Percentiles rank a stretch among this genome's conserved stretches.
Conservation (phyloP, 129 eudicot species). For the Pseudognaphalium luteoalbum region DNA sequence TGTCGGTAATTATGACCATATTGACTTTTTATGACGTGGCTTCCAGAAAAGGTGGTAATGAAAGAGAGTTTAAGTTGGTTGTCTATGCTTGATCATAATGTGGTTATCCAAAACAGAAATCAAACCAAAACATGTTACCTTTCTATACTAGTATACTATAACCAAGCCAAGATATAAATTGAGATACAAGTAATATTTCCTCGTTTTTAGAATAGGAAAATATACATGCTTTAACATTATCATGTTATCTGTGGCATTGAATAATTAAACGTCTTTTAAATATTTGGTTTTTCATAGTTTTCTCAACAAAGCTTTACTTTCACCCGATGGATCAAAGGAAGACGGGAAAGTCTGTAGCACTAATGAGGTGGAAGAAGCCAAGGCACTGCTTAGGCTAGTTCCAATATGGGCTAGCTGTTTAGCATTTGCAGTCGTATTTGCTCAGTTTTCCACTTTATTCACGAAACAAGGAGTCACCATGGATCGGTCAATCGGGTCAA, state of each 20-base stretch:
- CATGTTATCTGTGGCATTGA: background rate
- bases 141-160: background rate
- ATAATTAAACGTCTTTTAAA: background rate
- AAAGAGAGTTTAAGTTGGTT: background rate
- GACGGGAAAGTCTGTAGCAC: conserved; percentile 30
- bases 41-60: background rate
- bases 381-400: conserved; percentile 42
- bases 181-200: background rate
- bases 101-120: background rate
- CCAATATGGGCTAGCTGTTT: conserved; percentile 61
- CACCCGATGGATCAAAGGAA: conserved; percentile 38
- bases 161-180: background rate
- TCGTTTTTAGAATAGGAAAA: background rate
- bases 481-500: conserved; percentile 53
- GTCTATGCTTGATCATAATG: background rate
- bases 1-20: background rate
- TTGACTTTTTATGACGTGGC: background rate
- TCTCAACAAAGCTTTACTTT: conserved; percentile 55
- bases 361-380: conserved; percentile 51
- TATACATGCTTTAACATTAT: background rate
- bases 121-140: background rate
- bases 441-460: conserved; percentile 66
- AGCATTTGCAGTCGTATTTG: conserved; percentile 44
- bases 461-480: conserved; percentile 67
- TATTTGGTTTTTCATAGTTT: conserved; percentile 32